Conservation (phyloP, 2,329 filamentous ascomycete species). For the Lecanoromycetidae sp. region DNA sequence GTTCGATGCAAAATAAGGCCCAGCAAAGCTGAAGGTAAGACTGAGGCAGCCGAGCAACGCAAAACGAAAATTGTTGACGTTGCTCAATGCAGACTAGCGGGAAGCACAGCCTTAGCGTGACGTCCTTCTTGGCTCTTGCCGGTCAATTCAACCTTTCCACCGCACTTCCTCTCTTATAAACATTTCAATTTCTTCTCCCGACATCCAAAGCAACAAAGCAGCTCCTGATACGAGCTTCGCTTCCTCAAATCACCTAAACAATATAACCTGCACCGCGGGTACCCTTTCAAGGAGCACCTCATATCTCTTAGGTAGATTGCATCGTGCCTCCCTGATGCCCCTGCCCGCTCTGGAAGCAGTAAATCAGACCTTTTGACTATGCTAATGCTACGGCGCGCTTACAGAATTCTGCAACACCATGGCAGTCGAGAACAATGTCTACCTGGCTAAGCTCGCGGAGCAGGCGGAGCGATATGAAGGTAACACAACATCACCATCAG, state of each 20-base stretch:
- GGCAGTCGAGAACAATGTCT: slow-evolving; percentile 99
- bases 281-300: no score
- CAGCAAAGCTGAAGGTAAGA: no score
- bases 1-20: no score
- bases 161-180: neutral
- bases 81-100: neutral
- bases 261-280: neutral
- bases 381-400: neutral
- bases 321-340: no score
- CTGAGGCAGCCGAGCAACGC: no score
- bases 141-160: slow-evolving; percentile 4
- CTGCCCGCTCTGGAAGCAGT: no score
- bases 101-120: slow-evolving; percentile 6
- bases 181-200: neutral
- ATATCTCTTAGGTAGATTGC: no score
- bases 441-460: slow-evolving; percentile 99
- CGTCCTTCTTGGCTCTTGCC: slow-evolving; percentile 1
- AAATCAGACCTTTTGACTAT: neutral
- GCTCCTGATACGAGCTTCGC: neutral
- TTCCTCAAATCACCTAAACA: neutral
- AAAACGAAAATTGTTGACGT: neutral
- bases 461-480: slow-evolving; percentile 99
- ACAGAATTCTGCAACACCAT: slow-evolving; percentile 47
- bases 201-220: neutral
- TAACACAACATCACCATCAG: slow-evolving; percentile 30